A percentile compares a stretch with the other conserved stretches of the same genome.
These are phyloP conservation scores for Xerocomus minutiporus DNA, from an alignment of 1,284 basidiomycete genomes.

Conservation along the genomic window DNA sequence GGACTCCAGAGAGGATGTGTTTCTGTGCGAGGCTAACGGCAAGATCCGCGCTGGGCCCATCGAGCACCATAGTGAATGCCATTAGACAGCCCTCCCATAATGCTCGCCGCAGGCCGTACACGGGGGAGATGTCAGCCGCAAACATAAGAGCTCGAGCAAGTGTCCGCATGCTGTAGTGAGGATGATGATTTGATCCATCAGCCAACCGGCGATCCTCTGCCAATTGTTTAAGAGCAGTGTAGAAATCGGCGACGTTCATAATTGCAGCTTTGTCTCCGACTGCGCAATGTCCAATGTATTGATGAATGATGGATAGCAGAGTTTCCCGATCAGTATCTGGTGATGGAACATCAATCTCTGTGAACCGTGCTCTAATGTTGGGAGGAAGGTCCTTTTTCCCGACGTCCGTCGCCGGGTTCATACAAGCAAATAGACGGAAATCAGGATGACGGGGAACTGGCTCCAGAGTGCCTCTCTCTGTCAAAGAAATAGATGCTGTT, in stretches of 20 bases:
- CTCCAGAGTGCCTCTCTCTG: constrained; percentile 90
- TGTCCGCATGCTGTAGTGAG: constrained; percentile 97
- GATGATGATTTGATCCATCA: constrained; percentile 92
- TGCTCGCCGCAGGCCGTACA: constrained; percentile 81
- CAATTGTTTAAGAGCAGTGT: constrained; percentile 78
- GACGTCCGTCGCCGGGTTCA: constrained; percentile 99
- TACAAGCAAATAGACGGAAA: constrained; percentile 97
- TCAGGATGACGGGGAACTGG: constrained; percentile 89
- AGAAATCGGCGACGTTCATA: constrained; percentile 91
- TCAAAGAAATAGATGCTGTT: constrained; percentile 85
- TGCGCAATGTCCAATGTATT: constrained; percentile 85
- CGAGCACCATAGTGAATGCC: constrained; percentile 96
- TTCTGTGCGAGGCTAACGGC: constrained; percentile 71
- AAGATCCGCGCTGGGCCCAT: constrained; percentile 66
- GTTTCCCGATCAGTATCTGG: constrained; percentile 93
- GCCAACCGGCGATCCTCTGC: constrained; percentile 81
- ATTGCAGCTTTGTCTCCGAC: constrained; percentile 87
- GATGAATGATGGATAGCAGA: constrained; percentile 79
- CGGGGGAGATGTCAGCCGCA: constrained; percentile 74
- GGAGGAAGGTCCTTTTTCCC: constrained; percentile 96
- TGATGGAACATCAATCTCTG: constrained; percentile 91
- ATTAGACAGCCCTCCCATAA: constrained; percentile 97
- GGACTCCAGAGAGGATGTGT: constrained; percentile 78
- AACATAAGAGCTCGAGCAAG: constrained; percentile 90
- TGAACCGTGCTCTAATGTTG: constrained; percentile 88